These are phyloP conservation scores for Phoma sp. DNA, from an alignment of 2,329 filamentous ascomycete genomes.

Conservation along the genomic window DNA sequence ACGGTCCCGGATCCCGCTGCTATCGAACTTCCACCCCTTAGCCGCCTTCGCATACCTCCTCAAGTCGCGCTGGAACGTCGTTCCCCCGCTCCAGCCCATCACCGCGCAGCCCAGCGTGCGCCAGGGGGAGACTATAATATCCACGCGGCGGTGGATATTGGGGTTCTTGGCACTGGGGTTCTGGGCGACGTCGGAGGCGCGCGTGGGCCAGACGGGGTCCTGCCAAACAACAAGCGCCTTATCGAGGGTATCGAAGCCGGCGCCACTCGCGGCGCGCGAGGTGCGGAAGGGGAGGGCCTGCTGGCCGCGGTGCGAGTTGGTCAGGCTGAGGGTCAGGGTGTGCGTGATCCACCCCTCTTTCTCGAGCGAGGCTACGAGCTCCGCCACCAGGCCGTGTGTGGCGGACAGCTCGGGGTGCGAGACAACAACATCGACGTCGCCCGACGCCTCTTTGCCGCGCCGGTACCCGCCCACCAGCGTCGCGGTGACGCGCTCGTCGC, in stretches of 20 bases:
- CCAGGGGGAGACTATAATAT: slow-evolving; percentile 92
- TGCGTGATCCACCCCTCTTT: slow-evolving; percentile 76
- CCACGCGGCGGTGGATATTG: slow-evolving; percentile 81
- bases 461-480: slow-evolving; percentile 81
- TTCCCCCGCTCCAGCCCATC: slow-evolving; percentile 85
- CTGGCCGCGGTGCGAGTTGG: slow-evolving; percentile 76
- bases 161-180: slow-evolving; percentile 62
- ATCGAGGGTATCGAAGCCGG: slow-evolving; percentile 85
- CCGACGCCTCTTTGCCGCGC: slow-evolving; percentile 73
- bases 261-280: slow-evolving; percentile 35
- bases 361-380: slow-evolving; percentile 76
- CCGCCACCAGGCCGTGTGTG: slow-evolving; percentile 73
- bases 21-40: slow-evolving; percentile 84
- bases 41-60: slow-evolving; percentile 77
- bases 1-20: slow-evolving; percentile 78
- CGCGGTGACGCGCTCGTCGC: slow-evolving; percentile 60
- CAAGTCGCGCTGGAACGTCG: slow-evolving; percentile 87
- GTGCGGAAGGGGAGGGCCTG: slow-evolving; percentile 61
- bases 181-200: slow-evolving; percentile 41
- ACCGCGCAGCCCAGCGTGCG: slow-evolving; percentile 87
- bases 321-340: slow-evolving; percentile 72
- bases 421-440: slow-evolving; percentile 86
- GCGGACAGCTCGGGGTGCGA: slow-evolving; percentile 74
- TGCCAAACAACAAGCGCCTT: slow-evolving; percentile 96
- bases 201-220: slow-evolving; percentile 59